phyloP scores from a whole-genome alignment of 1,284 basidiomycete genomes.

The Ceratobasidium sp. region DNA sequence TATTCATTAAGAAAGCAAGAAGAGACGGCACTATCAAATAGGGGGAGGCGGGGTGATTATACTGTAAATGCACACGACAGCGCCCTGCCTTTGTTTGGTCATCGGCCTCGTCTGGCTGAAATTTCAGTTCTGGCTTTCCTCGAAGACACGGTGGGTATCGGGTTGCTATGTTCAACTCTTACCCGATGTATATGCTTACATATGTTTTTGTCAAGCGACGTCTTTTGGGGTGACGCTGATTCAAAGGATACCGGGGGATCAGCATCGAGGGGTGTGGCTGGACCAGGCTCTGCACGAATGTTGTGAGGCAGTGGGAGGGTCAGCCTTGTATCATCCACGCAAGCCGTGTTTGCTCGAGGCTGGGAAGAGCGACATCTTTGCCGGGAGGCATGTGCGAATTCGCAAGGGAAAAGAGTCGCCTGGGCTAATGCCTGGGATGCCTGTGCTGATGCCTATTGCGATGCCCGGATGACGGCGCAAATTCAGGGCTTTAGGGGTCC shows the following conservation, averaged over 20 bases:
- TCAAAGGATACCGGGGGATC: conserved; percentile 14
- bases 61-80: background rate
- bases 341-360: background rate
- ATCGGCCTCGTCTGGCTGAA: background rate
- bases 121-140: background rate
- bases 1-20: background rate
- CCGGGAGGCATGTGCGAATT: background rate
- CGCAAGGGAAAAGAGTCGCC: background rate
- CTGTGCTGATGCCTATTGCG: background rate
- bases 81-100: conserved; percentile 1
- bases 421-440: conserved; percentile 6
- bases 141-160: no score
- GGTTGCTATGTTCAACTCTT: background rate
- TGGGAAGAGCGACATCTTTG: background rate
- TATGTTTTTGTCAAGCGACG: background rate
- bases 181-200: background rate
- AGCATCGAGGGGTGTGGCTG: conserved; percentile 1
- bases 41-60: background rate
- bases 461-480: conserved; percentile 6
- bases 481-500: conserved; percentile 34
- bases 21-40: background rate
- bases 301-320: conserved; percentile 4
- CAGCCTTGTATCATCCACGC: background rate
- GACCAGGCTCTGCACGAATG: background rate
- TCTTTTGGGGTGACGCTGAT: conserved; percentile 19